A percentile compares a stretch with the other conserved stretches of the same genome.
Conservation (phyloP, 495 filamentous ascomycete species). For the Neurospora sp. region DNA sequence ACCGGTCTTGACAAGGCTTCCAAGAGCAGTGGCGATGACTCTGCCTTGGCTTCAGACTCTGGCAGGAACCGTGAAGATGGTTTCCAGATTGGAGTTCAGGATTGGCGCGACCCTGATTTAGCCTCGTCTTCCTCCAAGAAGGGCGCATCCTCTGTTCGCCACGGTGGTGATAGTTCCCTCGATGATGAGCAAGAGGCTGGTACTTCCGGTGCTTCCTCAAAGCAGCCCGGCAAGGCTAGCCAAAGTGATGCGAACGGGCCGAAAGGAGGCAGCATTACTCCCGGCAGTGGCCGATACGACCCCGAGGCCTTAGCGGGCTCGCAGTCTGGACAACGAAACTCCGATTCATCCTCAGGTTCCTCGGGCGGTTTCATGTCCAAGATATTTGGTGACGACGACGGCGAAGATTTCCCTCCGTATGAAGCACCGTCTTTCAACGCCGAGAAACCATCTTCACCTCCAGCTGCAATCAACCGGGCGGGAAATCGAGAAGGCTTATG, state of each 20-base stretch:
- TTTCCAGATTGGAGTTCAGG: slow-evolving; percentile 86
- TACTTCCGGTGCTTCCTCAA: not conserved
- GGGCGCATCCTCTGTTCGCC: slow-evolving; percentile 4
- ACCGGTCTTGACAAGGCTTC: slow-evolving; percentile 21
- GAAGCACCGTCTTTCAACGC: slow-evolving; percentile 3
- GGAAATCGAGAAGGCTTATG: slow-evolving; percentile 71
- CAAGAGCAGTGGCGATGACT: slow-evolving; percentile 14
- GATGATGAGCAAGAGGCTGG: slow-evolving; percentile 3
- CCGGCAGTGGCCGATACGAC: slow-evolving; percentile 66
- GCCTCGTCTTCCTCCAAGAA: slow-evolving; percentile 28
- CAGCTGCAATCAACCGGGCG: slow-evolving; percentile 16
- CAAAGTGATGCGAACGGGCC: slow-evolving; percentile 22
- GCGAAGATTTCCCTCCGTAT: slow-evolving; percentile 14
- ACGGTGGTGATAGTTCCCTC: slow-evolving; percentile 1
- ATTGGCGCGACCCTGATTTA: slow-evolving; percentile 83
- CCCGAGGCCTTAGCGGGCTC: slow-evolving; percentile 16
- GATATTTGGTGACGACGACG: slow-evolving; percentile 37
- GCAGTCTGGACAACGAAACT: slow-evolving; percentile 15
- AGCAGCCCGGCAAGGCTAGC: slow-evolving; percentile 23
- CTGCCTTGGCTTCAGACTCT: slow-evolving; percentile 6
- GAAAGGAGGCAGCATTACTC: slow-evolving; percentile 61
- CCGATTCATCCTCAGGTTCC: slow-evolving; percentile 10
- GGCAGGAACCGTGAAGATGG: slow-evolving; percentile 42
- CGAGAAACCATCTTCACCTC: slow-evolving; percentile 3
- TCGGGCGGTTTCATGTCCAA: slow-evolving; percentile 30